A percentile compares a stretch with the other conserved stretches of the same genome.
These are phyloP conservation scores for Apiospora arundinis DNA, from an alignment of 2,329 filamentous ascomycete species.

Conservation along the genomic window DNA sequence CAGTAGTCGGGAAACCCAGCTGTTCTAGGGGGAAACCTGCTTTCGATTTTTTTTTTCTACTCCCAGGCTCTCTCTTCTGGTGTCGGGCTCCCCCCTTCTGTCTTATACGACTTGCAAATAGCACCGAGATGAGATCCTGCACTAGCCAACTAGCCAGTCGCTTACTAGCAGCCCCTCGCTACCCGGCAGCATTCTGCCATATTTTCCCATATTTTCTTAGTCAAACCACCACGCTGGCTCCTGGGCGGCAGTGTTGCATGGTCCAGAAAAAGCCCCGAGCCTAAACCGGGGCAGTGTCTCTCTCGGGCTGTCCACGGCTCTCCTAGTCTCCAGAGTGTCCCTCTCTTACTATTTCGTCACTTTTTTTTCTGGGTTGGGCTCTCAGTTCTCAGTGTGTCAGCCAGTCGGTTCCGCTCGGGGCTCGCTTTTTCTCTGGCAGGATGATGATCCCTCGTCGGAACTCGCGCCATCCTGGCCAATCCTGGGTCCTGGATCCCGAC, in stretches of 20 bases:
- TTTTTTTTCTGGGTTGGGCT: neutral
- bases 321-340: too few species aligned
- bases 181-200: neutral
- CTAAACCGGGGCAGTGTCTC: neutral
- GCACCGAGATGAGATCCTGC: constrained; percentile 18
- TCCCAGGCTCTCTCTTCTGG: neutral
- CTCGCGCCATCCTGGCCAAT: neutral
- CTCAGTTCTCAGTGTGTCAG: neutral
- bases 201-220: neutral
- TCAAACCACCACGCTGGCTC: neutral
- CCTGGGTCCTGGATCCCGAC: neutral
- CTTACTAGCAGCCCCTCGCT: neutral
- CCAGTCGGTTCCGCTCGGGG: neutral
- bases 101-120: constrained; percentile 5
- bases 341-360: constrained; percentile 3
- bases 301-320: neutral
- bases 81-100: neutral
- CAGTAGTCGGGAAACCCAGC: neutral
- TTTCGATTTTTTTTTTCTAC: neutral
- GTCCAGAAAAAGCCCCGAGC: neutral
- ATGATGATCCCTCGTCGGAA: neutral
- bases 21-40: neutral
- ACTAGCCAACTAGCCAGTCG: neutral
- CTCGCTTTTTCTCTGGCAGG: neutral
- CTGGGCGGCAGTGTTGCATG: constrained; percentile 1